Evolutionary conservation across 352 stramenopile species (phyloP), one percentile per base, ranked within the genome.

Genomic region (Phytophthora aleatoria): DNA sequence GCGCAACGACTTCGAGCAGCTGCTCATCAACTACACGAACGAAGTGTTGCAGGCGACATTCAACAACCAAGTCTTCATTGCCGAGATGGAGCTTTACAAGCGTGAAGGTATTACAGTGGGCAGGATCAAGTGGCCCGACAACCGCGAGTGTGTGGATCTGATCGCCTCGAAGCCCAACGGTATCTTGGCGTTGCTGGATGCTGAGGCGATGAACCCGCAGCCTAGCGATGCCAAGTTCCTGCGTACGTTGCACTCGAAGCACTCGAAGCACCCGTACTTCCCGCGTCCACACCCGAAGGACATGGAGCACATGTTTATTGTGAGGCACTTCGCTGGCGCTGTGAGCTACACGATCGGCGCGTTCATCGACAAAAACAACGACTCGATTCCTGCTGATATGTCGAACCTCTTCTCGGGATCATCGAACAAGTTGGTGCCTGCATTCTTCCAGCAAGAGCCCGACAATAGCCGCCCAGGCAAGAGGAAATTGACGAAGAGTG

Each of bases 281-380:
- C 79, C 76, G 8, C 83, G 79, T 1, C 87, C 89, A 20, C 91
- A 97, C 63, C 81, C 83, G 39, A 96, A 96, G 67, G 87, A 97
- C 61, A 96, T 92, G 84, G 74, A 95, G 50, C 76, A 92, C 48
- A 89, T 84, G 74, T 97, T 97, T 54, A 96, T 94, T 33, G 85
- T 97, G 62, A 75, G 79, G 49, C 91, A 97, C 72, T 97, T 97
- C 66, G 91, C 89, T 31, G 86, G 86, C n/a, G 84, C 70, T 33
- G 91, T 97, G 43, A 85, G 82, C 67, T 97, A 97, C 78, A 93
- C 89, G 55, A 84, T 96, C 50, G 90, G 90, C 43, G 76, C 79
- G 20, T 97, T 97, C 61, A 94, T 97, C 33, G 86, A 96, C 79
- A 97, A 96, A 71, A 97, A 96, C 84, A 95, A 94, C 66, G 90